Base-by-base conservation (phyloP, 2,329 filamentous ascomycete species). In the Aspergillus carbonarius region DNA sequence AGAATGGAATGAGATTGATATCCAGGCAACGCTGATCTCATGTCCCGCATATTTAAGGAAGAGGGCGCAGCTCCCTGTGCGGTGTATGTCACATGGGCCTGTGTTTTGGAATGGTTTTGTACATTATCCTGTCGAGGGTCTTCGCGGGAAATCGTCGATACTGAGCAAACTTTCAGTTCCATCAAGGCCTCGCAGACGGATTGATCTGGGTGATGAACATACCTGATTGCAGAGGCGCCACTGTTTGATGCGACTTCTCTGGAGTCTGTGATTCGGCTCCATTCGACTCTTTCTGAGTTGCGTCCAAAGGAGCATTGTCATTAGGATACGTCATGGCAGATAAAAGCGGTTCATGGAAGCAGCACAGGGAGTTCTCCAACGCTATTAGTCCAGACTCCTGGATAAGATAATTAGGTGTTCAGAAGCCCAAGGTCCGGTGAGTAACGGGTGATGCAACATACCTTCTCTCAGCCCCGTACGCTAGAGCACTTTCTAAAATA, bases 1-100 rank as follows among this genome's bases (percentile, higher is more conserved):
- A 62, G 57, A 10, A 66, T 62, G 18, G 66, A 55, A n/a, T 66
- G 66, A 15, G 64, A 58, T 27, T 63, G 69, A 39, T 67, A 69
- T 25, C 50, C 53, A 10, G 72, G 72, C 7, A 74, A 57, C 20
- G 67, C 54, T 46, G 72, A 70, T 35, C 57, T 57, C 67, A 74
- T 71, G 48, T 68, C 66, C 25, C 60, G 59, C 72, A 74, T 74
- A 35, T 65, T 68, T 44, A 72, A 57, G 15, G 63, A 42, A 25
- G 70, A 64, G 17, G 61, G 55, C 9, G 52, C 52, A 15, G 57
- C 42, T 55, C 65, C 68, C 61, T 70, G 70, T 55, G 48, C 60
- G 27, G 55, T 55, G 18, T 63, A 54, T 34, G 59, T 58, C 39
- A 65, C 55, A 35, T 64, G 67, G 25, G 58, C 53, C 47, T 63